Evolutionary conservation across 495 filamentous ascomycete genomes (phyloP).

Genomic region (Penicillium paxilli): DNA sequence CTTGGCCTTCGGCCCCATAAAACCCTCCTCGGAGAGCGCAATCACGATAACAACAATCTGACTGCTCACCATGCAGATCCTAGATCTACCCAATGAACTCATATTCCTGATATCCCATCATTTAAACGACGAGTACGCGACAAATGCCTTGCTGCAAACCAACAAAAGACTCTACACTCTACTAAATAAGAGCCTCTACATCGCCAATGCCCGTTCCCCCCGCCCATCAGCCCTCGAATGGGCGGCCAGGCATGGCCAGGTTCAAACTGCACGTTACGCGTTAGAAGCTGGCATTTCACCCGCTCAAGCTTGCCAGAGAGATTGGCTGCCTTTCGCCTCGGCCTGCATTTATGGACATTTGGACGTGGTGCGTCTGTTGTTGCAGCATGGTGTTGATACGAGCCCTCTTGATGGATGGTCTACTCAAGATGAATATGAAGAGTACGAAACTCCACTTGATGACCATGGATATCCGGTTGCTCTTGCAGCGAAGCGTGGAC

Average conservation of each 20-base stretch:
- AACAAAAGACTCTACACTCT: neutral
- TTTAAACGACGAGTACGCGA: neutral
- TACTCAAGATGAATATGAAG: neutral
- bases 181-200: conserved; percentile 2
- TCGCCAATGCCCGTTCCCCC: neutral
- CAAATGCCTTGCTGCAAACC: neutral
- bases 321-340: neutral
- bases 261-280: neutral
- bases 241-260: neutral
- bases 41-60: too few species aligned
- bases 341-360: conserved; percentile 1
- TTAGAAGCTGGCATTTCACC: neutral
- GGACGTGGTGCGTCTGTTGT: neutral
- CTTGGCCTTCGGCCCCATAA: too few species aligned
- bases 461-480: neutral
- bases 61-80: neutral
- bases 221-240: neutral
- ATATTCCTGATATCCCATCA: neutral
- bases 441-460: neutral
- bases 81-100: conserved; percentile 1
- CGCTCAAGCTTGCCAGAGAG: neutral
- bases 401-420: neutral
- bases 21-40: too few species aligned
- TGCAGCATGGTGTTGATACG: conserved; percentile 1
- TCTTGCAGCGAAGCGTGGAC: neutral